Evolutionary conservation across 2,329 filamentous ascomycete species (phyloP), one percentile per base, ranked within the genome.

Genomic region (Fusarium zealandicum): DNA sequence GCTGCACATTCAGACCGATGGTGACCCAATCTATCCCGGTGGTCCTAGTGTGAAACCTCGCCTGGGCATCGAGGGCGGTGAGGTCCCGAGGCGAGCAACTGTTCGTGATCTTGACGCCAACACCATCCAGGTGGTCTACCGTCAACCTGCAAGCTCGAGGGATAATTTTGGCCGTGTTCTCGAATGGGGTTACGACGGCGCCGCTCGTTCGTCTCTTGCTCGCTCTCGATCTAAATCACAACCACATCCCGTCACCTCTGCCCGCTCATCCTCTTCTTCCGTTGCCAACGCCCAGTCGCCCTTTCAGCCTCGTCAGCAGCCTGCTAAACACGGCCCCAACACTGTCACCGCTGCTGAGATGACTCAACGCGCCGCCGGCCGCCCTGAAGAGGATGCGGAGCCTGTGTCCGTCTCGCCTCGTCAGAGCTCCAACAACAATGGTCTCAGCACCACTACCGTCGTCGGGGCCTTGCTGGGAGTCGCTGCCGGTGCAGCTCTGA

Each of bases 101-200:
- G 86, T 92, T 33, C 82, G 86, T 55, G 92, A 96, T 73, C 82
- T 90, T 48, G 91, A 96, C 75, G 90, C 90, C 43, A 96, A 96
- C 76, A 89, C 83, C 64, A 86, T 96, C 70, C 90, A 95, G 69
- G 89, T 90, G 25, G 84, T 93, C 42, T 89, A 86, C 32, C 62
- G 66, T 33, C 72, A 72, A 28, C 62, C 61, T 52, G 51, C 51
- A n/a, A 54, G 57, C 32, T 49, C 62, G 32, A 58, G 61, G 38
- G 75, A 77, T 43, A 64, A 80, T 58, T 72, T 71, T 46, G 75
- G 69, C 57, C 78, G 76, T 37, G 77, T 82, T 50, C 68, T 82
- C 22, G 70, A 78, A 55, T 83, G 80, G 80, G 78, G 79, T 50
- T 76, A 78, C 61, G 76, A 80, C 69, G 72, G 77, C 38, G 73